Conservation (phyloP, 2,329 filamentous ascomycete species). For the Fusarium equiseti region DNA sequence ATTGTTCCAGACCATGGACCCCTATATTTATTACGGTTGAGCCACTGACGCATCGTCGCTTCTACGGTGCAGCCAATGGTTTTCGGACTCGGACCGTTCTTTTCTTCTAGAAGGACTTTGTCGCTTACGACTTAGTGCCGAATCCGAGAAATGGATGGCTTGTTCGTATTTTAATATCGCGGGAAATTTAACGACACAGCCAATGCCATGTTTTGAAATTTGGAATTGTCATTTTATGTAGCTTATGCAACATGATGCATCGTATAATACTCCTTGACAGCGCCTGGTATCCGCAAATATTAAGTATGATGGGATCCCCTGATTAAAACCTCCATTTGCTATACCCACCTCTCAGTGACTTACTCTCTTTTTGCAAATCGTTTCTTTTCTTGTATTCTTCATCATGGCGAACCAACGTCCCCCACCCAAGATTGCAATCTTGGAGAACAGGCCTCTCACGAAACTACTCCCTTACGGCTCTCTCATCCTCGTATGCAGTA, state of each 20-base stretch:
- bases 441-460: slow-evolving; percentile 18
- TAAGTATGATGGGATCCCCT: not conserved
- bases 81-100: not conserved
- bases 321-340: not conserved
- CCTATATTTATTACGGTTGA: slow-evolving; percentile 6
- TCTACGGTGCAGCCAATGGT: slow-evolving; percentile 12
- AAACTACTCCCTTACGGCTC: slow-evolving; percentile 11
- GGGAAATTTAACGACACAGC: not conserved
- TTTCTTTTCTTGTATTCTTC: not conserved
- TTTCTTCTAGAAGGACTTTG: not conserved
- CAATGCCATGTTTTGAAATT: not conserved
- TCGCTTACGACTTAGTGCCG: not conserved
- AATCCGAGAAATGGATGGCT: not conserved
- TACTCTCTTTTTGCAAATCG: not conserved
- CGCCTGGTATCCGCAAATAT: not conserved
- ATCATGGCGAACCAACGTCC: not conserved
- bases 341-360: not conserved
- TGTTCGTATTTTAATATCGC: not conserved
- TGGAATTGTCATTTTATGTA: not conserved
- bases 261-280: not conserved
- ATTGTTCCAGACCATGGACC: slow-evolving; percentile 1
- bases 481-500: slow-evolving; percentile 6
- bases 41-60: not conserved
- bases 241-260: not conserved
- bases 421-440: not conserved